These are phyloP conservation scores for Stagonosporopsis rhizophila DNA, from an alignment of 2,329 filamentous ascomycete genomes.

Conservation along the genomic window DNA sequence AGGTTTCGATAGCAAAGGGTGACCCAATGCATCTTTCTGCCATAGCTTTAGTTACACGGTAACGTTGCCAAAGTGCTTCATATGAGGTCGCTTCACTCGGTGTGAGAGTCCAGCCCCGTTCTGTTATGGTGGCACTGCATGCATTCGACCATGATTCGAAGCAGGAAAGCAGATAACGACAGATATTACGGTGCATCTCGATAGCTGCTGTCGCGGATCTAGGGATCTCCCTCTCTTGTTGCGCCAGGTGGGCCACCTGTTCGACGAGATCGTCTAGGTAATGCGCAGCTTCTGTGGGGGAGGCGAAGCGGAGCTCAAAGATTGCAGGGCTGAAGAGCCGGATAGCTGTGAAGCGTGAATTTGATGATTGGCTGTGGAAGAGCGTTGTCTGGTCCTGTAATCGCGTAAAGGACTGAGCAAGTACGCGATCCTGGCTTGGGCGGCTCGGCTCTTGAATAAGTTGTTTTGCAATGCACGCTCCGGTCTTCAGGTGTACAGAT, in stretches of 20 bases:
- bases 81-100: not conserved
- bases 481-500: slow-evolving; percentile 6
- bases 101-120: not conserved
- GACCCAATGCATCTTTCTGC: not conserved
- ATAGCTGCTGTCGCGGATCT: not conserved
- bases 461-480: not conserved
- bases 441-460: not conserved
- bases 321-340: not conserved
- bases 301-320: slow-evolving; percentile 2
- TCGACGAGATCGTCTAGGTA: slow-evolving; percentile 12
- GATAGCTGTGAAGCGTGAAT: no score
- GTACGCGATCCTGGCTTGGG: not conserved
- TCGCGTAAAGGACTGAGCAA: slow-evolving; percentile 5
- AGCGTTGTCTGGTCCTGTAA: slow-evolving; percentile 5
- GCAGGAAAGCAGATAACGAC: slow-evolving; percentile 7
- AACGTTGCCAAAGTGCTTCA: not conserved
- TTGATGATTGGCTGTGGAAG: not conserved
- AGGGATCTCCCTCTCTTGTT: slow-evolving; percentile 4
- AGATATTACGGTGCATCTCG: not conserved
- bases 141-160: slow-evolving; percentile 12
- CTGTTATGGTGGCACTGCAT: slow-evolving; percentile 8
- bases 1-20: not conserved
- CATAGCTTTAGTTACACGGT: not conserved
- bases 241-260: slow-evolving; percentile 3
- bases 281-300: slow-evolving; percentile 6